Evolutionary conservation across 805 yeast genomes (phyloP).

Genomic region (Cyberlindnera nakhonratchasimensis): DNA sequence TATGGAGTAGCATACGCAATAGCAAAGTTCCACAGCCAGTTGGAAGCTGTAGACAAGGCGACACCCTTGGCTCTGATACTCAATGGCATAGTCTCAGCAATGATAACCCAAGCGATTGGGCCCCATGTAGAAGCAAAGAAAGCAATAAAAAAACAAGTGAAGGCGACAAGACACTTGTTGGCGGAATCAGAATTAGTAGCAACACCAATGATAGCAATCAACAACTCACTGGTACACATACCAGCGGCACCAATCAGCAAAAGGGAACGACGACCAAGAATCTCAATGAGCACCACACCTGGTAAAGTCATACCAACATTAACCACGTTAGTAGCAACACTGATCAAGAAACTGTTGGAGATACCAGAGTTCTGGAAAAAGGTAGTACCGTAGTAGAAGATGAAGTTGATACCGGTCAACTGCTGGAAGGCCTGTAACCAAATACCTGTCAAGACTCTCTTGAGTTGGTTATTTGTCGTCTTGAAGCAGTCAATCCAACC

Average conservation of each 20-base stretch:
- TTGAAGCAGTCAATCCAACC: conserved; percentile 35
- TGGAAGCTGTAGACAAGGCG: conserved; percentile 67
- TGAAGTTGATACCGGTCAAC: conserved; percentile 68
- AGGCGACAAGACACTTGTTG: conserved; percentile 48
- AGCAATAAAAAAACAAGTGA: conserved; percentile 58
- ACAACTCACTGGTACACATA: conserved; percentile 59
- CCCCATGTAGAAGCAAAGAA: conserved; percentile 86
- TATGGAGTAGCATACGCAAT: conserved; percentile 77
- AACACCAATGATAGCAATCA: conserved; percentile 49
- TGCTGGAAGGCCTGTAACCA: conserved; percentile 54
- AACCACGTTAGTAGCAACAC: conserved; percentile 42
- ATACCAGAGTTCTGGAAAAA: conserved; percentile 53
- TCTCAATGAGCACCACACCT: conserved; percentile 52
- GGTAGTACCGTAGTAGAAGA: conserved; percentile 66
- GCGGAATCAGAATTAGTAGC: conserved; percentile 32
- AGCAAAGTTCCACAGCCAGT: conserved; percentile 75
- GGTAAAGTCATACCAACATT: conserved; percentile 50
- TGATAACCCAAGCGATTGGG: conserved; percentile 69
- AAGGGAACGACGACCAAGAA: conserved; percentile 61
- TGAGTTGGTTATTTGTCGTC: conserved; percentile 36
- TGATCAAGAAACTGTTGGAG: conserved; percentile 43
- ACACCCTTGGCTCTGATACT: conserved; percentile 73
- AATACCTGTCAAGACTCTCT: conserved; percentile 43
- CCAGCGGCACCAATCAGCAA: conserved; percentile 60
- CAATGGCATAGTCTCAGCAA: conserved; percentile 64